Conservation (phyloP, 257 asterid species). For the Nicotiana undulata region DNA sequence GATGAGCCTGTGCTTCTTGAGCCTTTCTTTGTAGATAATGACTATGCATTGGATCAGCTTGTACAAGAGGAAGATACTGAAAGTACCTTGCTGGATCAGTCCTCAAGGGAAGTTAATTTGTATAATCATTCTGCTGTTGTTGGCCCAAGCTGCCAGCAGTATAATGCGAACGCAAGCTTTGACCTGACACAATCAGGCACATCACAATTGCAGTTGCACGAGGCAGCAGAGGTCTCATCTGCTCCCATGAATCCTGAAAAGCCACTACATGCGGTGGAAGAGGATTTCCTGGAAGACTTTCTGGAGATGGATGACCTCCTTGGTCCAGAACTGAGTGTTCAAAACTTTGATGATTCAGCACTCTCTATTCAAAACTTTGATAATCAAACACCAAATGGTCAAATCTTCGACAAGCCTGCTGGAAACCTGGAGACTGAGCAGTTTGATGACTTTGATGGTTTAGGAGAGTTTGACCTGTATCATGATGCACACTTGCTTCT, state of each 20-base stretch:
- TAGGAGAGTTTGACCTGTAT: constrained; percentile 52
- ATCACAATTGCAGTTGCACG: constrained; percentile 30
- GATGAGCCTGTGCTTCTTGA: constrained; percentile 36
- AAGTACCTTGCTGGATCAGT: constrained; percentile 31
- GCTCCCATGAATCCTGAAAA: constrained; percentile 14
- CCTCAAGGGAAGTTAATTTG: constrained; percentile 25
- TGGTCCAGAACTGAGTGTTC: constrained; percentile 29
- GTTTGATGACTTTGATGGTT: constrained; percentile 39
- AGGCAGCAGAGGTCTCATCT: constrained; percentile 59
- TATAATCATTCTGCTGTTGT: constrained; percentile 12
- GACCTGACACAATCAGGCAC: constrained; percentile 36
- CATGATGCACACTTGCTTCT: constrained; percentile 36
- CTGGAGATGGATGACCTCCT: constrained; percentile 76
- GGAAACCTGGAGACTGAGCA: constrained; percentile 23
- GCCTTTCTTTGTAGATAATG: constrained; percentile 19
- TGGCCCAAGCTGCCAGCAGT: constrained; percentile 19
- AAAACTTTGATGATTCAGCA: constrained; percentile 16
- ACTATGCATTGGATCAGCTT: constrained; percentile 23
- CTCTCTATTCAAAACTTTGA: background rate
- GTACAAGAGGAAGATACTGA: constrained; percentile 32
- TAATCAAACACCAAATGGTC: background rate
- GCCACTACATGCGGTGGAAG: constrained; percentile 20
- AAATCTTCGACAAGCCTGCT: background rate
- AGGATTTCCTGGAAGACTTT: constrained; percentile 57
- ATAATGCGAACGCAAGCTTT: constrained; percentile 27